These are phyloP conservation scores for Trichoderma polysporum DNA, from an alignment of 2,329 filamentous ascomycete species.

Conservation along the genomic window DNA sequence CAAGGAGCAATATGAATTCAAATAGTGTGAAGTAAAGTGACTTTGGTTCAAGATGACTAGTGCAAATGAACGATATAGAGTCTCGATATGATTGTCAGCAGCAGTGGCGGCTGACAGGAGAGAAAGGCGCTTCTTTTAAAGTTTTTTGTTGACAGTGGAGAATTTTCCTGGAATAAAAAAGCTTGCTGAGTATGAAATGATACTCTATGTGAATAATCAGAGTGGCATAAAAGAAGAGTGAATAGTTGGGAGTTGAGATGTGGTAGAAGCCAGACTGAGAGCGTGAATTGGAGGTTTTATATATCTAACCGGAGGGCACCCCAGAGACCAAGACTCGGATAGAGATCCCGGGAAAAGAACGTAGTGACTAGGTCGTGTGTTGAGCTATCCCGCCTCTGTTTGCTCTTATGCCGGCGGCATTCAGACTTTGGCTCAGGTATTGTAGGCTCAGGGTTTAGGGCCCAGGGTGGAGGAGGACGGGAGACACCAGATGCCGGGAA, in stretches of 20 bases:
- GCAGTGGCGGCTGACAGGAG: slow-evolving; percentile 17
- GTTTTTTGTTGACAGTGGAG: background rate
- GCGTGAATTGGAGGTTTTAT: slow-evolving; percentile 8
- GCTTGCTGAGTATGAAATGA: background rate
- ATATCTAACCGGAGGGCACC: background rate
- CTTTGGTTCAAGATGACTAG: background rate
- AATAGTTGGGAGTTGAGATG: background rate
- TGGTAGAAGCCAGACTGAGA: background rate
- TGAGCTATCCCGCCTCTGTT: background rate
- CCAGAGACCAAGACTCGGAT: background rate
- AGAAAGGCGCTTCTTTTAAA: slow-evolving; percentile 2
- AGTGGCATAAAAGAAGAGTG: background rate
- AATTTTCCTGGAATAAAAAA: background rate
- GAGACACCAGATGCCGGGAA: slow-evolving; percentile 10
- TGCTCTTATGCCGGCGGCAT: background rate
- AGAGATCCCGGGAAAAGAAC: background rate
- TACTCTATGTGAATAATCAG: background rate
- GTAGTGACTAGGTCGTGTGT: background rate
- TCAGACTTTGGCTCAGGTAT: background rate
- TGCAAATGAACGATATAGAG: background rate
- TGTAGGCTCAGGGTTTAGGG: background rate
- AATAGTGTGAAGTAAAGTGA: background rate
- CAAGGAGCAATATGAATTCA: background rate
- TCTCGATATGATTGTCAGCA: background rate
- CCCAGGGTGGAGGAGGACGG: slow-evolving; percentile 3